phyloP scores from a whole-genome alignment of 108 stramenopile genomes.

The Cyclotella distinguenda region DNA sequence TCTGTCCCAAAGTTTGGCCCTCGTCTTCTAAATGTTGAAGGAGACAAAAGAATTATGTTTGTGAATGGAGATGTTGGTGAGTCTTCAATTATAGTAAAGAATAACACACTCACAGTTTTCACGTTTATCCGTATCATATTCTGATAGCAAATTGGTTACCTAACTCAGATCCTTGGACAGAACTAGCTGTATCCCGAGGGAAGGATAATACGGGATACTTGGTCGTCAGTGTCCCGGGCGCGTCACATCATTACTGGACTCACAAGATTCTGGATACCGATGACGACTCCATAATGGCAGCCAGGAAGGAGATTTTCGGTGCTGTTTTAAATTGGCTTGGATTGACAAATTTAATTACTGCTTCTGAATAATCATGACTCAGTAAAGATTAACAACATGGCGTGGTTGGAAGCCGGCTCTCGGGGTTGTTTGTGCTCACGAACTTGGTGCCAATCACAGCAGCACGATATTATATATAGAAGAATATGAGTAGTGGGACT shows the following conservation, averaged over 20 bases:
- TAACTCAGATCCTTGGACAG: slow-evolving; percentile 96
- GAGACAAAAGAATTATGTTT: slow-evolving; percentile 66
- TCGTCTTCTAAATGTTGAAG: not conserved
- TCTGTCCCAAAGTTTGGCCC: not conserved
- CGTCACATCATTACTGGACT: slow-evolving; percentile 89
- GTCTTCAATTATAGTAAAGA: too few relatives aligned
- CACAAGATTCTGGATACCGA: slow-evolving; percentile 65
- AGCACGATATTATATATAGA: too few relatives aligned
- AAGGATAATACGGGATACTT: slow-evolving; percentile 37
- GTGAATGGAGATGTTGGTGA: slow-evolving; percentile 91
- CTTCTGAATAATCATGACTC: not conserved
- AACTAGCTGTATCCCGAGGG: slow-evolving; percentile 51
- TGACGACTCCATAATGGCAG: slow-evolving; percentile 42
- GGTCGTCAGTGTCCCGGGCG: slow-evolving; percentile 55
- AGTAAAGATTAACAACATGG: not conserved
- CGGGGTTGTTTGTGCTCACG: too few relatives aligned
- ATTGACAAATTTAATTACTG: not conserved
- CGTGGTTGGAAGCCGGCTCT: too few relatives aligned
- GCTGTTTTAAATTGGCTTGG: slow-evolving; percentile 61
- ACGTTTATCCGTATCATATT: too few relatives aligned
- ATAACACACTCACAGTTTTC: too few relatives aligned
- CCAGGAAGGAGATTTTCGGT: slow-evolving; percentile 59
- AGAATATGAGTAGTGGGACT: too few relatives aligned
- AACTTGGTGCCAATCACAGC: too few relatives aligned
- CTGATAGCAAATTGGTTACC: too few relatives aligned